phyloP scores from a whole-genome alignment of 1,284 basidiomycete species.

The Ceratobasidium sp. region DNA sequence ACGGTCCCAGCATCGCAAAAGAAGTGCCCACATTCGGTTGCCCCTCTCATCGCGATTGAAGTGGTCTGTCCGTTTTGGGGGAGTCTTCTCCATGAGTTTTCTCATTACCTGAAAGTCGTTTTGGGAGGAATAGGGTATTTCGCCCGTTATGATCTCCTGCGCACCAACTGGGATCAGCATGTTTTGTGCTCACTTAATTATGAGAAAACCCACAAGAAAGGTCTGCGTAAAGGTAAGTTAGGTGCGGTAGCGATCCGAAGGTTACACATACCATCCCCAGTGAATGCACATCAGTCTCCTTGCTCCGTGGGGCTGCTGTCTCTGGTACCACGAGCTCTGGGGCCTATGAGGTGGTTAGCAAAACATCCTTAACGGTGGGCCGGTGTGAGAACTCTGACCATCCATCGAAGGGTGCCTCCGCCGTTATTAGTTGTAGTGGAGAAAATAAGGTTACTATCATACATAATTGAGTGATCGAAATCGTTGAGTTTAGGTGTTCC shows the following conservation, averaged over 20 bases:
- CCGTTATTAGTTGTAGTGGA: background rate
- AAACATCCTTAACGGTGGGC: background rate
- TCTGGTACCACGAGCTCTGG: background rate
- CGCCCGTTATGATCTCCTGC: background rate
- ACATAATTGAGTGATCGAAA: conserved; percentile 2
- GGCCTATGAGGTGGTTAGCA: background rate
- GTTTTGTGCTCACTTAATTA: background rate
- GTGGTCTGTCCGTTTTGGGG: background rate
- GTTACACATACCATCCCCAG: conserved; percentile 4
- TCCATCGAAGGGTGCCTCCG: background rate
- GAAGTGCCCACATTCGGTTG: background rate
- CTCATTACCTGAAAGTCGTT: background rate
- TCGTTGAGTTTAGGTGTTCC: background rate
- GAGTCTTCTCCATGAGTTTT: background rate
- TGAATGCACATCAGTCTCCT: background rate
- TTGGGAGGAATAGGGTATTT: background rate
- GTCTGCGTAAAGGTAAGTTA: background rate
- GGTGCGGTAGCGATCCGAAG: background rate
- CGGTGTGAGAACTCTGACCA: background rate
- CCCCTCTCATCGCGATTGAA: no score
- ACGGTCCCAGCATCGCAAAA: background rate
- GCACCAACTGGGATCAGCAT: background rate
- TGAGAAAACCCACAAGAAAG: background rate
- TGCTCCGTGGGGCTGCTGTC: background rate
- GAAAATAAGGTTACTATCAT: background rate